These are phyloP conservation scores for Ambispora gerdemannii DNA, from an alignment of 192 early-diverging fungal genomes.

Conservation along the genomic window DNA sequence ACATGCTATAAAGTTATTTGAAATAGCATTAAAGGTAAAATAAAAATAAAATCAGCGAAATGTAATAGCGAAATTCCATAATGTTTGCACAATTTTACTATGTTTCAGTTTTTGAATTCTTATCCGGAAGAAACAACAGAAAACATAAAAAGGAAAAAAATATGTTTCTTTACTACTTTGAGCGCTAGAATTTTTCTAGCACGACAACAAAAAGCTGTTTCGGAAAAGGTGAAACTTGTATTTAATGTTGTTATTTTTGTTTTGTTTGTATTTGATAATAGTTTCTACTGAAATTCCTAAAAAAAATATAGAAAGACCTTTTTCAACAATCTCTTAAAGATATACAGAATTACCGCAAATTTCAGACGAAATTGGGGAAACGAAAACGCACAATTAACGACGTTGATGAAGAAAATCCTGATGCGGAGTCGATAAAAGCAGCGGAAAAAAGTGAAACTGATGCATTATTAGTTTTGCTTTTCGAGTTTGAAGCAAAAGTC, in stretches of 20 bases:
- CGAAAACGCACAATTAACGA: slow-evolving; percentile 14
- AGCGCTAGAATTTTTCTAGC: slow-evolving; percentile 18
- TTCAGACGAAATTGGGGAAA: neutral
- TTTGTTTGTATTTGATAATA: neutral
- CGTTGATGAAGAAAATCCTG: neutral
- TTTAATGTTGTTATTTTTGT: neutral
- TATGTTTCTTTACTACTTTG: slow-evolving; percentile 29
- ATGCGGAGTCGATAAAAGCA: neutral
- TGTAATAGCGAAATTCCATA: too few relatives aligned
- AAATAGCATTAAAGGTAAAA: slow-evolving; percentile 24
- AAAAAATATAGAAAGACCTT: slow-evolving; percentile 20
- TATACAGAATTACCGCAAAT: slow-evolving; percentile 14
- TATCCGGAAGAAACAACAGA: slow-evolving; percentile 28
- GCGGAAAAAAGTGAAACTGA: slow-evolving; percentile 10
- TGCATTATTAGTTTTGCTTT: slow-evolving; percentile 26
- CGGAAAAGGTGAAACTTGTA: slow-evolving; percentile 10
- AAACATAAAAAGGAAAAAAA: slow-evolving; percentile 15
- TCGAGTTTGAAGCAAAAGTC: slow-evolving; percentile 33
- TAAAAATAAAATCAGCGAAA: too few relatives aligned
- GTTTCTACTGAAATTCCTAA: neutral
- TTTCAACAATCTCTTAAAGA: neutral
- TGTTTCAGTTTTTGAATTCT: slow-evolving; percentile 12
- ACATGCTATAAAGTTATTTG: slow-evolving; percentile 24
- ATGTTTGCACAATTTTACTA: too few relatives aligned
- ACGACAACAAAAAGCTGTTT: neutral